phyloP scores from a whole-genome alignment of 2,329 filamentous ascomycete genomes.

The Talaromyces funiculosus region DNA sequence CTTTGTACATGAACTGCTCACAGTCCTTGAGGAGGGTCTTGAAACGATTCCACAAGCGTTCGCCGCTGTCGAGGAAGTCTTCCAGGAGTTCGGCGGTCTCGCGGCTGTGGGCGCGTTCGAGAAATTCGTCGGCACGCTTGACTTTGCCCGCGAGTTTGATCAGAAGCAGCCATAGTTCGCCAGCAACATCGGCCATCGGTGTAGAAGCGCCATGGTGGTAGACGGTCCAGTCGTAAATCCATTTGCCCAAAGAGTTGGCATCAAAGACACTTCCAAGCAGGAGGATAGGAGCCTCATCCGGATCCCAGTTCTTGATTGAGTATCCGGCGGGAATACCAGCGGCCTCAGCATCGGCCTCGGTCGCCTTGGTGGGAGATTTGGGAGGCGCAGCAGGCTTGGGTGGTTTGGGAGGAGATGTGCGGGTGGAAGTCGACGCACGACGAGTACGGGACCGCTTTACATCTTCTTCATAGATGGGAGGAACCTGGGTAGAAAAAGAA shows the following conservation, averaged over 20 bases:
- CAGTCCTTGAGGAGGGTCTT: slow-evolving; percentile 83
- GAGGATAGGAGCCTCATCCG: slow-evolving; percentile 85
- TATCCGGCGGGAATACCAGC: slow-evolving; percentile 79
- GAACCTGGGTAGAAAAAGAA: slow-evolving; percentile 48
- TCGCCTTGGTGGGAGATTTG: slow-evolving; percentile 48
- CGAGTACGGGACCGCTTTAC: slow-evolving; percentile 47
- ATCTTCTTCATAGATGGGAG: slow-evolving; percentile 51
- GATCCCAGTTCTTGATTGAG: slow-evolving; percentile 98
- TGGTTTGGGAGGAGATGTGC: slow-evolving; percentile 33
- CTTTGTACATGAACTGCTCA: slow-evolving; percentile 92
- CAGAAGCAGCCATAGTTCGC: slow-evolving; percentile 89
- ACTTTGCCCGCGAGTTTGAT: slow-evolving; percentile 93
- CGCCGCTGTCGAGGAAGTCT: slow-evolving; percentile 84
- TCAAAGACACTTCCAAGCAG: slow-evolving; percentile 94
- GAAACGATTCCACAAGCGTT: slow-evolving; percentile 79
- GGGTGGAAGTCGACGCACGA: slow-evolving; percentile 50
- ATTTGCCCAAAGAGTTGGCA: slow-evolving; percentile 94
- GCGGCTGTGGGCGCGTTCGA: slow-evolving; percentile 63
- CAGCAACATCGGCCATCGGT: slow-evolving; percentile 83
- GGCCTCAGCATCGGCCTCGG: slow-evolving; percentile 58
- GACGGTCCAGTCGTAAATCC: slow-evolving; percentile 99
- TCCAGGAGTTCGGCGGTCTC: slow-evolving; percentile 77
- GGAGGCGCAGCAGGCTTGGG: slow-evolving; percentile 33
- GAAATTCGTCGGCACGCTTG: slow-evolving; percentile 77
- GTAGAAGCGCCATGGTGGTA: slow-evolving; percentile 77